phyloP scores from a whole-genome alignment of 371 early-diverging fungal species.

The Circinella umbellata region DNA sequence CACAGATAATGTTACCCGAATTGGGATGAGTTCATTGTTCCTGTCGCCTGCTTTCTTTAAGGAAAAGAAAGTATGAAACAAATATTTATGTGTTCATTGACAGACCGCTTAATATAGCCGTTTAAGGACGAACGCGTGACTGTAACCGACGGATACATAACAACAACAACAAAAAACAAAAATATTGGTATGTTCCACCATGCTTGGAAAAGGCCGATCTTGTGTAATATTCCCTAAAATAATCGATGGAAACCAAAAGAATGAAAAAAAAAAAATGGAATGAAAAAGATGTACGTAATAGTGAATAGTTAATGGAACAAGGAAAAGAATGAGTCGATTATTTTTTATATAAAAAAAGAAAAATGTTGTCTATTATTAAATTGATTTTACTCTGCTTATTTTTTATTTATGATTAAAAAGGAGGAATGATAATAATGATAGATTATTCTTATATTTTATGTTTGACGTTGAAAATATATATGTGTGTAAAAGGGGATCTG shows the following conservation, averaged over 20 bases:
- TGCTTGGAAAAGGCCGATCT: background rate
- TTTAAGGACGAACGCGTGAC: constrained; percentile 10
- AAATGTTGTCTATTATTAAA: too few relatives aligned
- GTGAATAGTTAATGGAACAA: too few relatives aligned
- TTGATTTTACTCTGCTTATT: too few relatives aligned
- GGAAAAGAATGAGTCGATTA: too few relatives aligned
- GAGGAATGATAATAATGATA: too few relatives aligned
- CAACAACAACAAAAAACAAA: background rate
- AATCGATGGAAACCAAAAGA: background rate
- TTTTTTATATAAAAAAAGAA: too few relatives aligned
- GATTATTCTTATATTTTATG: too few relatives aligned
- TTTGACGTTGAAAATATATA: too few relatives aligned
- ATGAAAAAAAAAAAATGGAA: background rate
- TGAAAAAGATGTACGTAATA: background rate
- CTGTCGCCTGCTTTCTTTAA: background rate
- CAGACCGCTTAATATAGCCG: constrained; percentile 15
- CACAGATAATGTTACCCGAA: background rate
- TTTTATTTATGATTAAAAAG: too few relatives aligned
- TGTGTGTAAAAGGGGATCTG: background rate
- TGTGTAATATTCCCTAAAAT: background rate
- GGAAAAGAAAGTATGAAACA: constrained; percentile 4
- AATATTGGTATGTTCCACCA: background rate
- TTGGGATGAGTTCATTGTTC: background rate
- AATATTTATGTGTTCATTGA: constrained; percentile 9
- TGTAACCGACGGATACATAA: too few relatives aligned